phyloP scores from a whole-genome alignment of 495 filamentous ascomycete genomes.

The Viridothelium virens region DNA sequence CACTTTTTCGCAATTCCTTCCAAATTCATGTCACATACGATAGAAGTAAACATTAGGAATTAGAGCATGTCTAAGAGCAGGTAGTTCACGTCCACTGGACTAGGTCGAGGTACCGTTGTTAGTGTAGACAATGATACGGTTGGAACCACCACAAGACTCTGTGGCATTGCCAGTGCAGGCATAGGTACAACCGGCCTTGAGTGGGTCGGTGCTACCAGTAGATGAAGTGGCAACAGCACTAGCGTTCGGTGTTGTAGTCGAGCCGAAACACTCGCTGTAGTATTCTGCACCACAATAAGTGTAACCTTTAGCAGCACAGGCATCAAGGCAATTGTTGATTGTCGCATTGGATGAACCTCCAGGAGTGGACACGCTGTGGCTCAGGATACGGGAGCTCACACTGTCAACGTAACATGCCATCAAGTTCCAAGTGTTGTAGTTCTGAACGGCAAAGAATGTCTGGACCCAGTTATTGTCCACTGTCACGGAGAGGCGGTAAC shows the following conservation, averaged over 20 bases:
- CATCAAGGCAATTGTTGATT: constrained; percentile 14
- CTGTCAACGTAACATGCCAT: constrained; percentile 19
- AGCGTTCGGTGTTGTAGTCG: not conserved
- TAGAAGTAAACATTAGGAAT: constrained; percentile 9
- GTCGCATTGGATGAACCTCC: constrained; percentile 14
- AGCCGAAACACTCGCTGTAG: constrained; percentile 13
- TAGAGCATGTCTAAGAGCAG: not conserved
- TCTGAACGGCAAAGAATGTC: constrained; percentile 12
- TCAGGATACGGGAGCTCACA: constrained; percentile 3
- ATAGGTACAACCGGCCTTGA: constrained; percentile 14
- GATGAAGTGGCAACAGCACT: not conserved
- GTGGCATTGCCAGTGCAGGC: constrained; percentile 17
- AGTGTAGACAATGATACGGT: constrained; percentile 16
- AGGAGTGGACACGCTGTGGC: constrained; percentile 1
- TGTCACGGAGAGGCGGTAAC: constrained; percentile 10
- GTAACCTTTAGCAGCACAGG: constrained; percentile 13
- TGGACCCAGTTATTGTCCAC: constrained; percentile 12
- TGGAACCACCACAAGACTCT: constrained; percentile 16
- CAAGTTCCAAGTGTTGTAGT: constrained; percentile 18
- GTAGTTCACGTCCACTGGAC: not conserved
- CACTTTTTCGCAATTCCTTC: not conserved
- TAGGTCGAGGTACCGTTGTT: constrained; percentile 17
- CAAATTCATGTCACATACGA: not conserved
- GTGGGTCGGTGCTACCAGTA: constrained; percentile 7
- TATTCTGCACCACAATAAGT: constrained; percentile 17